Percentiles rank a stretch among this genome's conserved stretches.
Evolutionary conservation across 2,329 filamentous ascomycete species (phyloP).

Genomic region (Xylaria sp.): DNA sequence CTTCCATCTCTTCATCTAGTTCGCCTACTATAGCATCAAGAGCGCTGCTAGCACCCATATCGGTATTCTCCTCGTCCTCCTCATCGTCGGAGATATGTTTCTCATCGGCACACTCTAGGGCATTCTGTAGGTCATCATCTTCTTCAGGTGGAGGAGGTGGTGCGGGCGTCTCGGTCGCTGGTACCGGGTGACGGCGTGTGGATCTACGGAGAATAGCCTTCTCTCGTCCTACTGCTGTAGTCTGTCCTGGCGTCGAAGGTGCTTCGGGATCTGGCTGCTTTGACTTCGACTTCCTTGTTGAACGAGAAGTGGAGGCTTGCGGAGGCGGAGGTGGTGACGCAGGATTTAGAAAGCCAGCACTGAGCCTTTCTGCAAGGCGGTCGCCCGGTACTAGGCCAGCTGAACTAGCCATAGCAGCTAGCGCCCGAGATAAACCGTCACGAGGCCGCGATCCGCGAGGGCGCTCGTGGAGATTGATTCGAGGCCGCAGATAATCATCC

Average conservation of each 20-base stretch:
- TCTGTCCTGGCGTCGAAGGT: conserved; percentile 57
- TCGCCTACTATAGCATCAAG: conserved; percentile 92
- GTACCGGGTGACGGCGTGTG: conserved; percentile 67
- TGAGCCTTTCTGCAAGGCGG: conserved; percentile 59
- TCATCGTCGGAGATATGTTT: conserved; percentile 82
- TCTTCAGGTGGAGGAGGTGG: conserved; percentile 65
- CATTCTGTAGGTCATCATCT: conserved; percentile 72
- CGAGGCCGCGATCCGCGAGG: conserved; percentile 71
- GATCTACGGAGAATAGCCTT: conserved; percentile 71
- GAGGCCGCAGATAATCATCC: conserved; percentile 92
- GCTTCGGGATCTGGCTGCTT: conserved; percentile 57
- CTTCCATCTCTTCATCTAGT: conserved; percentile 85
- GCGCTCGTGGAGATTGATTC: conserved; percentile 84
- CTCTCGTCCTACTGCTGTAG: conserved; percentile 64
- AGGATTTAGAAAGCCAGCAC: conserved; percentile 53
- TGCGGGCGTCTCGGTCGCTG: conserved; percentile 62
- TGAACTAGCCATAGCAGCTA: conserved; percentile 82
- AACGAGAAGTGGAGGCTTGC: conserved; percentile 59
- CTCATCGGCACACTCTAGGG: conserved; percentile 93
- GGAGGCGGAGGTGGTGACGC: conserved; percentile 52
- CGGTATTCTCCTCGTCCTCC: conserved; percentile 69
- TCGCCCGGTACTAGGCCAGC: conserved; percentile 67
- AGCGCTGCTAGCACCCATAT: conserved; percentile 71
- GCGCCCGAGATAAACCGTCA: conserved; percentile 72
- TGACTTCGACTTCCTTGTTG: conserved; percentile 59